phyloP scores from a whole-genome alignment of 805 yeast genomes.

The fission yeast (Schizosaccharomyces pombe) region DNA sequence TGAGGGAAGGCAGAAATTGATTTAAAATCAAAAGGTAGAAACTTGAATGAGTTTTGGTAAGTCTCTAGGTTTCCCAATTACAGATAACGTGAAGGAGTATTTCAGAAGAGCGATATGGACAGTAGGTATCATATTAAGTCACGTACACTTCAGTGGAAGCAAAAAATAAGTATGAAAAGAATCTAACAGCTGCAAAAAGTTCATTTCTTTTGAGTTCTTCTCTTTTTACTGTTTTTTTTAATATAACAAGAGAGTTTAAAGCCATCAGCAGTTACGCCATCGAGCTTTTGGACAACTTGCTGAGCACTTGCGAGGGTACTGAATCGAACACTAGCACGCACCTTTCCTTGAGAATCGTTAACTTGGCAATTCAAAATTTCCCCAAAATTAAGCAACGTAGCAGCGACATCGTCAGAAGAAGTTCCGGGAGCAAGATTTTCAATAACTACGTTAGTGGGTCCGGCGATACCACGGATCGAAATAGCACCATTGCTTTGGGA shows the following conservation, averaged over 20 bases:
- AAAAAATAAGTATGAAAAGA: neutral
- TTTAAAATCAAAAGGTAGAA: too few relatives aligned
- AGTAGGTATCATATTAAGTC: too few relatives aligned
- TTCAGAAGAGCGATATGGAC: too few relatives aligned
- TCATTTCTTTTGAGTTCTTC: neutral
- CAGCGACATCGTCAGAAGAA: neutral
- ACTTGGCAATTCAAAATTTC: neutral
- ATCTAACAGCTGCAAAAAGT: neutral
- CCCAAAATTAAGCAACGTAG: constrained; percentile 1
- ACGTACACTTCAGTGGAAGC: too few relatives aligned
- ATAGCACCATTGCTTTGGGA: neutral
- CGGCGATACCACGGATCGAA: neutral
- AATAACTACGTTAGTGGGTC: constrained; percentile 1
- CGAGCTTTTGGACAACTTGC: neutral
- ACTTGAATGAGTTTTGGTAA: too few relatives aligned
- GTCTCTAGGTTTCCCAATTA: too few relatives aligned
- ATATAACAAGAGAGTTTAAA: neutral
- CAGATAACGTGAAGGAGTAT: too few relatives aligned
- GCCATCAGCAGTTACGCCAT: constrained; percentile 1
- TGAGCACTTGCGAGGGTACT: neutral
- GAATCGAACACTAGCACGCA: neutral
- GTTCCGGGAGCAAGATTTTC: constrained; percentile 4
- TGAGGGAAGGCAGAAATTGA: too few relatives aligned
- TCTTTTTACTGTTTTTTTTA: neutral
- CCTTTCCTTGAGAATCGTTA: neutral